Base-by-base conservation (phyloP, 164 flowering plant genomes). In the Dillenia turbinata region DNA sequence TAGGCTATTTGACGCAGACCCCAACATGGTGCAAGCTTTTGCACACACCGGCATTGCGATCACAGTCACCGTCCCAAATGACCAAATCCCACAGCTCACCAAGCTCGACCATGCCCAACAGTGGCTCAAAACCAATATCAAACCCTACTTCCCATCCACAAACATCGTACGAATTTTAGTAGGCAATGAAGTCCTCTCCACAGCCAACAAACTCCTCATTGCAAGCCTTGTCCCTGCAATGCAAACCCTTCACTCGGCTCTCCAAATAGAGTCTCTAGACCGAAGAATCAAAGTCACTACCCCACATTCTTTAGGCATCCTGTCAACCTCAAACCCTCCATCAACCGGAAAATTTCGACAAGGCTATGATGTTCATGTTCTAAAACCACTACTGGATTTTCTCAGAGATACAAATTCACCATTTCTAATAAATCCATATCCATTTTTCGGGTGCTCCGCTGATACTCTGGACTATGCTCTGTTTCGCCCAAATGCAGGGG, bases 351-450 rank as follows among this genome's bases (percentile, higher is more conserved):
- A 64, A 62, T 92, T 92, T 54, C 64, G 85, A n/a, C 80, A 75
- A 67, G 95, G 90, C 12, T 87, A 89, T 44, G 90, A 81, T 53
- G 60, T 24, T 1, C 83, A 70, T 67, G 79, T 91, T 9, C 65
- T 87, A 22, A 80, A 78, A 62, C 97, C 90, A 19, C 26, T 92
- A 66, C 84, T 87, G 2, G 57, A 62, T 55, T 92, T 92, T 69
- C 64, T 87, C 15, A 73, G 77, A 55, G 84, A 75, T 19, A 87
- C 91, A 8, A 55, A 69, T 47, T 77, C 95, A 1, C 89, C 92
- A 16, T 87, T 92, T 74, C 71, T 89, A 87, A 69, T 89, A 8
- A 92, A 92, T 59, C 83, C 92, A 0, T 87, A 89, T 54, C 93
- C 91, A 0, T 89, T 85, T 63, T 87, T 89, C 66, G 91, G 83